Percentiles rank a stretch among this genome's conserved stretches.
These are phyloP conservation scores for Pleurotus sapidus DNA, from an alignment of 768 basidiomycete species.

Conservation along the genomic window DNA sequence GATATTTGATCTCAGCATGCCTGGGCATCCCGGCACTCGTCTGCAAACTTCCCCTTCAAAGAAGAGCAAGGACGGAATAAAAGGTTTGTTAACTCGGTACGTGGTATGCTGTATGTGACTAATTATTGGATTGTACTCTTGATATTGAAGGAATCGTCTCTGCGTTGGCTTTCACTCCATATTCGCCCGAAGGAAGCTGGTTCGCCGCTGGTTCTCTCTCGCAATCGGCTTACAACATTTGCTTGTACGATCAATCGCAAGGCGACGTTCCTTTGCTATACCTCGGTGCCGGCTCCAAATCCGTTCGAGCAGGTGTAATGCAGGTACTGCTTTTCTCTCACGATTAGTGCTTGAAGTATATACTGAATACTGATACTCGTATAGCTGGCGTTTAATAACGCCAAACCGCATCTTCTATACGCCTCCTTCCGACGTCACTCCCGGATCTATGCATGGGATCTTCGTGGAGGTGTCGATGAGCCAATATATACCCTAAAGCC, in stretches of 20 bases:
- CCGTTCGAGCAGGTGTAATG: constrained; percentile 40
- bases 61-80: constrained; percentile 82
- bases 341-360: background rate
- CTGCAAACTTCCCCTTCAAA: constrained; percentile 68
- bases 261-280: constrained; percentile 55
- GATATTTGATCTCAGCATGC: constrained; percentile 60
- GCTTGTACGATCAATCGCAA: constrained; percentile 61
- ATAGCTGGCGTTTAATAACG: constrained; percentile 78
- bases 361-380: constrained; percentile 8
- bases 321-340: constrained; percentile 36
- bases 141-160: constrained; percentile 76
- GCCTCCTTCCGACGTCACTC: constrained; percentile 72
- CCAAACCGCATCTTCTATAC: constrained; percentile 68
- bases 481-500: constrained; percentile 37
- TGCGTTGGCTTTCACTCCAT: constrained; percentile 70
- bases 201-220: constrained; percentile 82
- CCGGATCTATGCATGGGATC: constrained; percentile 74
- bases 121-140: background rate
- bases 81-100: constrained; percentile 49
- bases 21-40: constrained; percentile 67
- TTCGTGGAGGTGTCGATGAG: constrained; percentile 51
- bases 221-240: constrained; percentile 54
- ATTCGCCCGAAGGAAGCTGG: constrained; percentile 45
- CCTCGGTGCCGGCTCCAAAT: constrained; percentile 49
- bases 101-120: background rate